These are phyloP conservation scores for Polysphondylium violaceum DNA, from an alignment of 78 protist genomes.

Conservation along the genomic window DNA sequence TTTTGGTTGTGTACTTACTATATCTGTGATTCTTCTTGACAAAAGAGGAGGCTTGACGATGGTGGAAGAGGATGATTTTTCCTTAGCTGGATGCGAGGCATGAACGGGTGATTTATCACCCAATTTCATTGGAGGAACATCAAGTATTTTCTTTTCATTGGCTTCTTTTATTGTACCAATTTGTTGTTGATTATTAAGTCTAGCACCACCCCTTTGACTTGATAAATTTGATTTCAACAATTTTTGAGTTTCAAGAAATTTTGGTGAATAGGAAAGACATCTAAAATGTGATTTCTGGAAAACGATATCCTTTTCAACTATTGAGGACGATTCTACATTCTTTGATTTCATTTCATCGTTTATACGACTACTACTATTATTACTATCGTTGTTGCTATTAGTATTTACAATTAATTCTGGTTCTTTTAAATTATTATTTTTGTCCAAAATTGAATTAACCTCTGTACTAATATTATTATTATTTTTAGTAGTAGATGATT, in stretches of 20 bases:
- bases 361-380: too few species aligned
- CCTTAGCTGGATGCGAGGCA: too few species aligned
- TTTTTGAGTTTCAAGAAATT: conserved; percentile 15
- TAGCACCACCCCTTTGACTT: not conserved
- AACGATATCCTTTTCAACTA: not conserved
- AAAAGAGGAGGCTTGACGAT: conserved; percentile 48
- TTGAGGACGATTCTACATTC: too few species aligned
- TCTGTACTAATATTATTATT: too few species aligned
- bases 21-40: conserved; percentile 22
- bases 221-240: too few species aligned
- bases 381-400: too few species aligned
- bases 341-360: too few species aligned
- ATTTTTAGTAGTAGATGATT: too few species aligned
- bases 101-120: not conserved
- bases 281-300: conserved; percentile 53
- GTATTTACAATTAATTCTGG: too few species aligned
- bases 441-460: too few species aligned
- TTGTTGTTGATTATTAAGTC: not conserved
- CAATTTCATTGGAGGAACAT: not conserved
- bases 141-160: not conserved
- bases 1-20: not conserved
- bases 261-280: conserved; percentile 57
- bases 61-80: too few species aligned
- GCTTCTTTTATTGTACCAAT: not conserved
- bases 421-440: too few species aligned